A percentile compares a stretch with the other conserved stretches of the same genome.
phyloP scores from a whole-genome alignment of 495 filamentous ascomycete species.

The Aspergillus campestris region DNA sequence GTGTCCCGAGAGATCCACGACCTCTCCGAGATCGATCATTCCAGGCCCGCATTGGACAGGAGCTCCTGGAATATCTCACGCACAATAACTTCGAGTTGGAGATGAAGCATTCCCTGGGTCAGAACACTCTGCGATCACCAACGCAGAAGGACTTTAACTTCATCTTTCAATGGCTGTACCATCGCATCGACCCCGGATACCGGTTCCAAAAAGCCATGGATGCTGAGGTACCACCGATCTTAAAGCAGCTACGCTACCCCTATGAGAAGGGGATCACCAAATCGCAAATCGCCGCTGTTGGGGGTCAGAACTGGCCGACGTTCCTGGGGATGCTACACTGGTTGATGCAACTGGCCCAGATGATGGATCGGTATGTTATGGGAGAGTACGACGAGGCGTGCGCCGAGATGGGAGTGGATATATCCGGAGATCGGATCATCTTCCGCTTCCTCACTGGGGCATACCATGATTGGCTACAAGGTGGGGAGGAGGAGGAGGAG shows the following conservation, averaged over 20 bases:
- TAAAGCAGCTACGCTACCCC: conserved; percentile 90
- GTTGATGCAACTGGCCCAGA: conserved; percentile 94
- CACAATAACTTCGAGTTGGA: conserved; percentile 93
- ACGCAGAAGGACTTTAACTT: conserved; percentile 96
- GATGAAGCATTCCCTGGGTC: conserved; percentile 82
- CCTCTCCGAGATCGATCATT: conserved; percentile 75
- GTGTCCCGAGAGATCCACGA: conserved; percentile 78
- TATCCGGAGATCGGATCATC: conserved; percentile 81
- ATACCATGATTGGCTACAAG: conserved; percentile 86
- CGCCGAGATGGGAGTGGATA: conserved; percentile 76
- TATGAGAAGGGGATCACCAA: conserved; percentile 92
- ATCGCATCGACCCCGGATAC: conserved; percentile 86
- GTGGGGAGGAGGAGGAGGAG: conserved; percentile 70
- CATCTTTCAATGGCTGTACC: conserved; percentile 97
- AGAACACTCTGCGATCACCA: conserved; percentile 83
- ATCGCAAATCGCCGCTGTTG: conserved; percentile 86
- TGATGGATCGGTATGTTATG: conserved; percentile 69
- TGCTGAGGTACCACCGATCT: conserved; percentile 79
- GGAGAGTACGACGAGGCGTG: conserved; percentile 86
- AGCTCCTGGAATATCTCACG: conserved; percentile 84
- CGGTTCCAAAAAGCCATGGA: conserved; percentile 88
- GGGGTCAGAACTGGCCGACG: conserved; percentile 89
- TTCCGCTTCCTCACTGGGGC: conserved; percentile 82
- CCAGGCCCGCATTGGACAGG: conserved; percentile 73
- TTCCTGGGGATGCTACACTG: conserved; percentile 93